These are phyloP conservation scores for Aspergillus sp. DNA, from an alignment of 2,329 filamentous ascomycete genomes.

Conservation along the genomic window DNA sequence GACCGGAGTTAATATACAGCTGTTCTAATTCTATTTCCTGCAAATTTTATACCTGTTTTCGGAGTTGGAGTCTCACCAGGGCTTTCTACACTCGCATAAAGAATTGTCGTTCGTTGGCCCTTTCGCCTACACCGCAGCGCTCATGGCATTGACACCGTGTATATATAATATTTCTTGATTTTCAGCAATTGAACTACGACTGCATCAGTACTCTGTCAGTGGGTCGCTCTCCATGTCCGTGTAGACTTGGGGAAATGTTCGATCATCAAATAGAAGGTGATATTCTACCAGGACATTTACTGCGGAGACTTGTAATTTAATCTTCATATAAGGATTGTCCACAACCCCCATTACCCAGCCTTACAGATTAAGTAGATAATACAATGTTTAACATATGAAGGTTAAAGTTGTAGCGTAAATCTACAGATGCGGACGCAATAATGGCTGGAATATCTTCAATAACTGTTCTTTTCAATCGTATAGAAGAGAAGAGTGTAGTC, in stretches of 20 bases:
- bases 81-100: constrained; percentile 2
- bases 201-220: background rate
- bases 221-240: background rate
- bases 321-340: too few relatives aligned
- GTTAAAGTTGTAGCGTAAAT: too few relatives aligned
- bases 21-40: constrained; percentile 7
- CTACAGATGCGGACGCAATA: too few relatives aligned
- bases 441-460: background rate
- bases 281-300: too few relatives aligned
- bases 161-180: constrained; percentile 13
- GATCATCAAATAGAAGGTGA: too few relatives aligned
- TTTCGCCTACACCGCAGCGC: background rate
- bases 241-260: too few relatives aligned
- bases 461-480: too few relatives aligned
- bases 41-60: constrained; percentile 4
- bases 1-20: constrained; percentile 10
- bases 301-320: too few relatives aligned
- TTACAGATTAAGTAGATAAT: too few relatives aligned
- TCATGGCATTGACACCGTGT: constrained; percentile 4
- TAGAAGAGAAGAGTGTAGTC: background rate
- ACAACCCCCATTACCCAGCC: too few relatives aligned
- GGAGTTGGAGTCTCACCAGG: constrained; percentile 8
- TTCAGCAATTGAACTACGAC: background rate
- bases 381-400: too few relatives aligned
- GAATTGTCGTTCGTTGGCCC: background rate